Conservation (phyloP, 805 yeast species). For the Sugiyamaella floridensis region DNA sequence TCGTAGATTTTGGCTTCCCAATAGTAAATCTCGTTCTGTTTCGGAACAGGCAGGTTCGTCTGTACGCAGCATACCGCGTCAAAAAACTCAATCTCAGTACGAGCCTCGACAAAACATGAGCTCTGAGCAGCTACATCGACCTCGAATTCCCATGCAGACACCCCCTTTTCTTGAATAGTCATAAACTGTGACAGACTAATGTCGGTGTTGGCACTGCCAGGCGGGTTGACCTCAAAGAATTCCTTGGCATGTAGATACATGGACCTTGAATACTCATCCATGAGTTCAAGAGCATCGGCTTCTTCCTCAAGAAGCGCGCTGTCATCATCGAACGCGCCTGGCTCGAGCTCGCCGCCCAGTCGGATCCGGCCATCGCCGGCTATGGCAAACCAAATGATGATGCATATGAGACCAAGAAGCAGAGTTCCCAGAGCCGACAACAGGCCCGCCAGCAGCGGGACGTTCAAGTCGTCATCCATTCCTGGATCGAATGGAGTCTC, state of each 20-base stretch:
- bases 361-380: constrained; percentile 29
- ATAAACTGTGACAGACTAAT: constrained; percentile 51
- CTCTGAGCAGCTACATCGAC: constrained; percentile 44
- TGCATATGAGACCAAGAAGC: constrained; percentile 28
- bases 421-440: constrained; percentile 34
- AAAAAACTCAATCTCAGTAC: constrained; percentile 44
- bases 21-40: constrained; percentile 76
- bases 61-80: constrained; percentile 61
- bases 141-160: constrained; percentile 81
- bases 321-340: constrained; percentile 60
- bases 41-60: constrained; percentile 81
- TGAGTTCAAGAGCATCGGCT: constrained; percentile 55
- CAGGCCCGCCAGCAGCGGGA: constrained; percentile 35
- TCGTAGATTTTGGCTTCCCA: constrained; percentile 83
- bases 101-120: constrained; percentile 57
- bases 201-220: constrained; percentile 37
- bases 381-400: constrained; percentile 28
- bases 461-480: constrained; percentile 20
- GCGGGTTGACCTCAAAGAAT: constrained; percentile 37
- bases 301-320: constrained; percentile 55
- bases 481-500: not conserved
- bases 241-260: constrained; percentile 57
- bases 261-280: constrained; percentile 46
- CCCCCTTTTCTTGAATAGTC: constrained; percentile 78
- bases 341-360: constrained; percentile 37